These are phyloP conservation scores for Boletus reticuloceps DNA, from an alignment of 768 basidiomycete genomes.

Conservation along the genomic window DNA sequence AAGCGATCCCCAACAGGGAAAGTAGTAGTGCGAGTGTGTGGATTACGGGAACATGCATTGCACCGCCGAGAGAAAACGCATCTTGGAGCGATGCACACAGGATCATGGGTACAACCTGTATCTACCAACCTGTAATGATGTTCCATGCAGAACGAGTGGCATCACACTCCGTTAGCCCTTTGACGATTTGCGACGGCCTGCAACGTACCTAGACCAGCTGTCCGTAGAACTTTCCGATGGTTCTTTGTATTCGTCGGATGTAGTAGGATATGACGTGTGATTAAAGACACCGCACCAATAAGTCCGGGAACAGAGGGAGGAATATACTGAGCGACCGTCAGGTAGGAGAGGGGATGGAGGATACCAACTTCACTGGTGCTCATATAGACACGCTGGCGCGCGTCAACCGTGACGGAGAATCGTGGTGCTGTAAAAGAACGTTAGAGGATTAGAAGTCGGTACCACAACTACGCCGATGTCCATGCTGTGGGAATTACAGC, in stretches of 20 bases:
- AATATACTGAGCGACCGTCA: not conserved
- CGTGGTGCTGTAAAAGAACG: too few relatives aligned
- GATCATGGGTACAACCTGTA: too few relatives aligned
- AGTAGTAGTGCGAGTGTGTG: too few relatives aligned
- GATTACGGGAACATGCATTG: too few relatives aligned
- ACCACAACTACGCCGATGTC: too few relatives aligned
- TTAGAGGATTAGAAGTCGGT: too few relatives aligned
- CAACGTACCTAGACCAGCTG: not conserved
- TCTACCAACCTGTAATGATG: not conserved
- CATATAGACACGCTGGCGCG: not conserved
- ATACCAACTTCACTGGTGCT: not conserved
- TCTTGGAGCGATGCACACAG: too few relatives aligned
- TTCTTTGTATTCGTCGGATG: not conserved
- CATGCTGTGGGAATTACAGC: too few relatives aligned
- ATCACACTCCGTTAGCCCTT: not conserved
- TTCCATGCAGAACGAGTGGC: not conserved
- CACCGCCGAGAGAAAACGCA: too few relatives aligned
- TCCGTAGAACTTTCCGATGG: not conserved
- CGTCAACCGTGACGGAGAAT: too few relatives aligned
- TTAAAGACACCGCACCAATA: not conserved
- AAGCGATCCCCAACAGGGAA: too few relatives aligned
- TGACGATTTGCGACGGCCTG: not conserved
- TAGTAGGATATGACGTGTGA: not conserved
- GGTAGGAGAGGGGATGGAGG: not conserved
- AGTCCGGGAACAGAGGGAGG: not conserved